phyloP scores from a whole-genome alignment of 257 asterid genomes.

The Coffea eugenioides region DNA sequence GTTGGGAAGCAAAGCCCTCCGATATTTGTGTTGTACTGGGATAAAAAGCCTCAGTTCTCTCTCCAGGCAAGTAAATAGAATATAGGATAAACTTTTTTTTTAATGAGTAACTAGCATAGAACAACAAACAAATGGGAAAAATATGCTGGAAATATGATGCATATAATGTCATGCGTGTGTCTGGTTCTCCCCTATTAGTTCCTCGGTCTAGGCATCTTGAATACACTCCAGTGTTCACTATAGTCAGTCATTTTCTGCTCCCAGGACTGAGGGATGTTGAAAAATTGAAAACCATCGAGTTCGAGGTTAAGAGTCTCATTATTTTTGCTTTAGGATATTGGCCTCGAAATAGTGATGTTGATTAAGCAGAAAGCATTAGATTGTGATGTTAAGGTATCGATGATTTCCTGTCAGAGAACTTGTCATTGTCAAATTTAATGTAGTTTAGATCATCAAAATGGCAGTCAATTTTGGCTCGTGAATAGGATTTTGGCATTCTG shows the following conservation, averaged over 20 bases:
- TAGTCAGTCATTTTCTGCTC: background rate
- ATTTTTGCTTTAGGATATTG: background rate
- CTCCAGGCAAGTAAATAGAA: slow-evolving; percentile 67
- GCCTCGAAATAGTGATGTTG: background rate
- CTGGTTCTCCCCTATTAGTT: background rate
- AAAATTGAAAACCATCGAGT: background rate
- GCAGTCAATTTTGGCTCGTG: background rate
- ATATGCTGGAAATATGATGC: background rate
- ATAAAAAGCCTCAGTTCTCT: slow-evolving; percentile 87
- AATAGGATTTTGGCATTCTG: background rate
- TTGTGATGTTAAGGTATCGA: background rate
- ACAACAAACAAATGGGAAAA: background rate
- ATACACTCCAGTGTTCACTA: background rate
- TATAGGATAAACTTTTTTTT: background rate
- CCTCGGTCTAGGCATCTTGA: background rate
- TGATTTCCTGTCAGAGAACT: background rate
- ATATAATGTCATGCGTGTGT: background rate
- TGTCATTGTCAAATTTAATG: background rate
- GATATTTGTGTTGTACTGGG: slow-evolving; percentile 79
- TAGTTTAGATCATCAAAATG: background rate
- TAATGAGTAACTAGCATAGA: background rate
- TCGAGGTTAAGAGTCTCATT: background rate
- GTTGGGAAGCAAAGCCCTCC: slow-evolving; percentile 94
- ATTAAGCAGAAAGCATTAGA: background rate
- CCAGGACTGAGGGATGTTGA: background rate